Conservation (phyloP, 345 rosid species). For the Citrus hindsii region DNA sequence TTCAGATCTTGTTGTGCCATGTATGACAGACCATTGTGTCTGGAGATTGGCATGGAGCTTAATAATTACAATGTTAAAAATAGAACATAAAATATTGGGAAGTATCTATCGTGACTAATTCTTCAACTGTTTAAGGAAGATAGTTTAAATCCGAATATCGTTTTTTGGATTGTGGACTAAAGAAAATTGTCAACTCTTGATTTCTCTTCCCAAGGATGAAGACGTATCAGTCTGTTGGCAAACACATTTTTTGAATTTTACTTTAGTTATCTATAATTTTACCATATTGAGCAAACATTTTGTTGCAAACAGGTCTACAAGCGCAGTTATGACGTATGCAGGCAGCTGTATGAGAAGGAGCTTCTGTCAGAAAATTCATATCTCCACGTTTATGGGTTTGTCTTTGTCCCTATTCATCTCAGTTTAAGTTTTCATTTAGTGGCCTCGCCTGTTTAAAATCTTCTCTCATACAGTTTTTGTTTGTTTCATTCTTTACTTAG, state of each 20-base stretch:
- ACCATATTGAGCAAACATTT: conserved; percentile 1
- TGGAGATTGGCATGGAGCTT: neutral
- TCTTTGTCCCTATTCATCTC: conserved; percentile 6
- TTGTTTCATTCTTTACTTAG: neutral
- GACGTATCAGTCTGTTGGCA: neutral
- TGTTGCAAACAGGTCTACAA: conserved; percentile 65
- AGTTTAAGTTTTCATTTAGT: neutral
- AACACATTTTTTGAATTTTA: neutral
- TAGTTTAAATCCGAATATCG: neutral
- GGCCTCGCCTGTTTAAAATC: neutral
- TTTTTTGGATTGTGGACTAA: neutral
- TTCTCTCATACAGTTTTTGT: neutral
- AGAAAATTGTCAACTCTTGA: neutral
- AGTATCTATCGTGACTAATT: neutral
- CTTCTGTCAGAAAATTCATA: conserved; percentile 68
- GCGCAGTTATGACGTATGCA: conserved; percentile 75
- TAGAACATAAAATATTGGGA: neutral
- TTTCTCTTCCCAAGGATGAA: neutral
- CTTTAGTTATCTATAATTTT: neutral
- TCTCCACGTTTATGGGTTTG: conserved; percentile 76
- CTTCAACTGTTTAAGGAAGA: neutral
- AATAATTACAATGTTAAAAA: no score
- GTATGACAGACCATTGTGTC: neutral
- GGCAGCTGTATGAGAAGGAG: conserved; percentile 85
- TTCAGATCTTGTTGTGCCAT: neutral